Base-by-base conservation (phyloP, 352 stramenopile species). In the Pythium folliculosum region DNA sequence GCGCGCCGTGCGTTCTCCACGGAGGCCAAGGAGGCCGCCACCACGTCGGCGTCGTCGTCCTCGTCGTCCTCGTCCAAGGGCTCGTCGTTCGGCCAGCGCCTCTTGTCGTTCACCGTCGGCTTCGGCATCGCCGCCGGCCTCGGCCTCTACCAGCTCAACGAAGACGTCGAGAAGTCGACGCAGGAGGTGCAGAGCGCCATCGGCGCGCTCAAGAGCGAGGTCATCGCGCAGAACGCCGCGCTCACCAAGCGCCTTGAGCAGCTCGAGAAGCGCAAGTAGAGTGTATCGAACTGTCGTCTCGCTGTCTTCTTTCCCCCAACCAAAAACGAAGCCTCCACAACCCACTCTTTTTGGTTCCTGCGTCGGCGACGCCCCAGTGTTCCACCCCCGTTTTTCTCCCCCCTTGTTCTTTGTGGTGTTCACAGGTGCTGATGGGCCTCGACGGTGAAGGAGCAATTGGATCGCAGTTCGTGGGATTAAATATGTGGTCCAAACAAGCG, bases 221-320 rank as follows among this genome's bases (percentile, higher is more conserved):
- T 91, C 52, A 67, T 90, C 44, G 77, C 77, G 67, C 80, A 91
- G 71, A 91, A 93, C 68, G 74, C 67, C 13, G 75, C 78, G 62
- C 80, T 93, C n/a, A 69, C 63, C 45, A 91, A 91, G 81, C 78
- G 85, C 56, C 81, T 92, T 55, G 83, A 90, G 60, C 77, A 84
- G 60, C 77, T 91, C 27, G 85, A 93, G 78, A 88, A 89, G 78
- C 75, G 70, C 69, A 67, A 90, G 71, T 85, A 84, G 63, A 70
- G 19, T 60, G 37, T 43, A 35, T 47, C 5, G 25, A 10, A 3
- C 59, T 44, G 8, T 59, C 22, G 6, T 38, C 22, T 22, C 27
- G 14, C 56, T 21, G 16, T 53, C 45, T 62, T 43, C 43, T 6
- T 40, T 4, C 35, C 55, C 23, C 40, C 40, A n/a, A n/a, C 17